Base-by-base conservation (phyloP, 768 basidiomycete genomes). In the Mycena olivaceomarginata region DNA sequence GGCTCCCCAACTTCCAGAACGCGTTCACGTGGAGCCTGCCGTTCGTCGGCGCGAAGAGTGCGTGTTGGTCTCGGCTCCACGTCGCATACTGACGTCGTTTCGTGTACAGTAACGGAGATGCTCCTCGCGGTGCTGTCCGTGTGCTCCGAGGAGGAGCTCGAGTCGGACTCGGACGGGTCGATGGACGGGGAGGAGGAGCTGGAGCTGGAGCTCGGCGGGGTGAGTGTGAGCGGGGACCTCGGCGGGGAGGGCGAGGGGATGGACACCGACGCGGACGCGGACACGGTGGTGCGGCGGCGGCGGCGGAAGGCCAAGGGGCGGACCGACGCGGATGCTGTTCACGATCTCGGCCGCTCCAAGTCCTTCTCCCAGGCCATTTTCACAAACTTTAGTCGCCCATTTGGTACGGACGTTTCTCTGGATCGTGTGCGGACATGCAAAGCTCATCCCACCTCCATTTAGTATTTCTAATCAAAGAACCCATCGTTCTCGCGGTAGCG, bases 11-110 rank as follows among this genome's bases (percentile, higher is more conserved):
- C 87, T 98, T 98, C 81, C 98, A 98, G 92, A 96, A 99, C 82
- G 97, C 97, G 41, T 99, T 99, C 83, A 98, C 97, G 13, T 99
- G 98, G 98, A 96, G 95, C 90, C 84, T 99, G 72, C 98, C 98
- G 0, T 99, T 99, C 83, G 97, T 99, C 6, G 98, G 97, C 68
- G 94, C 96, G 79, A 99, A 99, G 88, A 98, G 98, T 98, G 76
- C 70, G 96, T n/a, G n/a, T n/a, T n/a, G n/a, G n/a, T n/a, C n/a
- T n/a, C n/a, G n/a, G n/a, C n/a, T n/a, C n/a, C n/a, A n/a, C n/a
- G 1, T 3, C 31, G 31, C 31, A 31, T 31, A 31, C 31, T 31
- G 31, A 31, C 31, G 31, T 31, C 85, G n/a, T 67, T 53, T 64
- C 56, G 5, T 22, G 65, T 10, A 2, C 77, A 99, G 98, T 99